Percentiles rank a stretch among this genome's conserved stretches.
These are phyloP conservation scores for Chrysoporthe deuterocubensis DNA, from an alignment of 2,329 filamentous ascomycete genomes.

Conservation along the genomic window DNA sequence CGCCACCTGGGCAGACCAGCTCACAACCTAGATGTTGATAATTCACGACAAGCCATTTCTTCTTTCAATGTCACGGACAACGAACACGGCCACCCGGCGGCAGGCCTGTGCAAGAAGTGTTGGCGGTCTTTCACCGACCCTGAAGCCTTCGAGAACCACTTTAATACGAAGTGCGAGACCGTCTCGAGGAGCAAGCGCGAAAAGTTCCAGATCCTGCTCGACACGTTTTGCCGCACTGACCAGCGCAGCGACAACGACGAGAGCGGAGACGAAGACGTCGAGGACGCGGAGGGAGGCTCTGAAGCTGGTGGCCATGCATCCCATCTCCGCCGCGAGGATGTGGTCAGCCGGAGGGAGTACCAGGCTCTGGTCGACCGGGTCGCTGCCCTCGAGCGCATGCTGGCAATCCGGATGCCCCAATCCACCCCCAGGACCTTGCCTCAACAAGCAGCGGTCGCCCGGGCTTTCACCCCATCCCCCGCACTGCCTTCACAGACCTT, in stretches of 20 bases:
- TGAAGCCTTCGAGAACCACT: constrained; percentile 35
- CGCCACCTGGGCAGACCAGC: constrained; percentile 39
- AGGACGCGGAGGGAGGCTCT: constrained; percentile 15
- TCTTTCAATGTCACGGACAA: constrained; percentile 37
- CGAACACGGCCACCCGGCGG: constrained; percentile 33
- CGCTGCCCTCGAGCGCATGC: constrained; percentile 22
- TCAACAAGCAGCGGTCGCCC: constrained; percentile 14
- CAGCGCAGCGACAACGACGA: constrained; percentile 1
- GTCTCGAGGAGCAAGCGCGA: constrained; percentile 27
- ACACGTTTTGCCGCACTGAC: constrained; percentile 21
- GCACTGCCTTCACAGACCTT: constrained; percentile 12
- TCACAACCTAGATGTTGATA: constrained; percentile 37
- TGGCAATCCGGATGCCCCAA: constrained; percentile 1
- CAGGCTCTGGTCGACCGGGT: constrained; percentile 23
- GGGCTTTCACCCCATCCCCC: constrained; percentile 21
- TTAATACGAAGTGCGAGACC: constrained; percentile 27
- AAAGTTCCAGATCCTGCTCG: constrained; percentile 24
- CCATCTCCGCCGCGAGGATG: not conserved
- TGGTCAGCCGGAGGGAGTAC: constrained; percentile 22
- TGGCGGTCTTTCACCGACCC: constrained; percentile 37
- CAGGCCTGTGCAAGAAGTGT: constrained; percentile 40
- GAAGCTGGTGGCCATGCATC: constrained; percentile 7
- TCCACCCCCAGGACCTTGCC: constrained; percentile 23
- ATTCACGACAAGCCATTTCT: constrained; percentile 32
- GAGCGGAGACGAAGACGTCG: constrained; percentile 1